Evolutionary conservation across 192 early-diverging fungal species (phyloP).

Genomic region (Linnemannia exigua): DNA sequence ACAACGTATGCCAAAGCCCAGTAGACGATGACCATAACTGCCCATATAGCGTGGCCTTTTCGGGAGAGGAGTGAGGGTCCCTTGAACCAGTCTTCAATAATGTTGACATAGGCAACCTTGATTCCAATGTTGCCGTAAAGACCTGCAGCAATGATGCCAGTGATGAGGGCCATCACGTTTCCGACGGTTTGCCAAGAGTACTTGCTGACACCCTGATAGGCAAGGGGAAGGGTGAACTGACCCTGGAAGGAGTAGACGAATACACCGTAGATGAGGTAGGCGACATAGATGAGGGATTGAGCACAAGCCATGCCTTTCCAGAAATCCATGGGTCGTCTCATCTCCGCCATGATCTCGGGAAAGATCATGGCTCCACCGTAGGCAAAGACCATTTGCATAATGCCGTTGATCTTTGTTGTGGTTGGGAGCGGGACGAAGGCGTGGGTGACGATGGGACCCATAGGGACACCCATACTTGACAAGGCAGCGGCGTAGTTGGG

Average conservation of each 20-base stretch:
- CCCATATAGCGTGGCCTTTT: slow-evolving; percentile 23
- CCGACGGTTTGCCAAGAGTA: slow-evolving; percentile 22
- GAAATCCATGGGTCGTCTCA: slow-evolving; percentile 38
- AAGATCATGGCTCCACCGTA: slow-evolving; percentile 50
- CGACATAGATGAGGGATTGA: slow-evolving; percentile 22
- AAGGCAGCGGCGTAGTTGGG: slow-evolving; percentile 24
- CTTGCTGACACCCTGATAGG: slow-evolving; percentile 26
- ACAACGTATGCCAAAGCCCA: slow-evolving; percentile 40
- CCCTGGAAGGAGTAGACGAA: slow-evolving; percentile 43
- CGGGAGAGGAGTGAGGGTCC: slow-evolving; percentile 6
- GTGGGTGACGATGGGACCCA: slow-evolving; percentile 11
- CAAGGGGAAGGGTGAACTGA: slow-evolving; percentile 28
- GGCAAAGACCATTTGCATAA: slow-evolving; percentile 36
- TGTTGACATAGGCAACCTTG: slow-evolving; percentile 30
- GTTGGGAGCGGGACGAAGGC: slow-evolving; percentile 12
- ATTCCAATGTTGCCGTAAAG: slow-evolving; percentile 40
- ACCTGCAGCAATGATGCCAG: slow-evolving; percentile 32
- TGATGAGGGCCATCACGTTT: slow-evolving; percentile 16
- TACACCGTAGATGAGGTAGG: slow-evolving; percentile 30
- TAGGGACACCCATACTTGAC: not conserved
- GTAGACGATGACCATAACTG: slow-evolving; percentile 26
- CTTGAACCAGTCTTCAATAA: slow-evolving; percentile 27
- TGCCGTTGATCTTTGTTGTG: slow-evolving; percentile 15
- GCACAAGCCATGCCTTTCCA: slow-evolving; percentile 32
- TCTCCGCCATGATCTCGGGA: slow-evolving; percentile 35